phyloP scores from a whole-genome alignment of 2,329 filamentous ascomycete genomes.

The Claviceps purpurea region DNA sequence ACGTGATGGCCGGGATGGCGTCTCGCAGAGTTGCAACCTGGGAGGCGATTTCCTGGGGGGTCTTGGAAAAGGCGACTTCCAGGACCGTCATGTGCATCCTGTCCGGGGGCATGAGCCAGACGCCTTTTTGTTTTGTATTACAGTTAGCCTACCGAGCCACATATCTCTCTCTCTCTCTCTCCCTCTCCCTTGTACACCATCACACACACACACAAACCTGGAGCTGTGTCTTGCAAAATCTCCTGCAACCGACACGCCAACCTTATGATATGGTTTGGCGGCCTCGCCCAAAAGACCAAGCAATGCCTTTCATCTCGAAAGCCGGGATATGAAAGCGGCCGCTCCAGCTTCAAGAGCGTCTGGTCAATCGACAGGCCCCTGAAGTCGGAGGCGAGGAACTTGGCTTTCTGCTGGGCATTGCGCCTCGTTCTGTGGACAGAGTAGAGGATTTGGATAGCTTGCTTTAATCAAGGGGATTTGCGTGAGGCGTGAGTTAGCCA shows the following conservation, averaged over 20 bases:
- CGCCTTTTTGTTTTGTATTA: slow-evolving; percentile 30
- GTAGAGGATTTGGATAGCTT: slow-evolving; percentile 59
- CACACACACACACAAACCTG: slow-evolving; percentile 40
- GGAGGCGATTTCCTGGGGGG: slow-evolving; percentile 50
- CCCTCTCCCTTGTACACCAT: not conserved
- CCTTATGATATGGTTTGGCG: slow-evolving; percentile 55
- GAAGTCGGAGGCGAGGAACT: slow-evolving; percentile 57
- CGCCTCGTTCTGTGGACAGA: slow-evolving; percentile 58
- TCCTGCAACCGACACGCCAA: slow-evolving; percentile 58
- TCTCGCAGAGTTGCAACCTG: slow-evolving; percentile 46
- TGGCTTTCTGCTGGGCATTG: slow-evolving; percentile 61
- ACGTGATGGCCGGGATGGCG: slow-evolving; percentile 45
- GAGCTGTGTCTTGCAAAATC: slow-evolving; percentile 48
- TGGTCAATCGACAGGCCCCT: slow-evolving; percentile 61
- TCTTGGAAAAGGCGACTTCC: slow-evolving; percentile 72
- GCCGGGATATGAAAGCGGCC: slow-evolving; percentile 48
- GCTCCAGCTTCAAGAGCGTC: slow-evolving; percentile 56
- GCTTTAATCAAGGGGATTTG: slow-evolving; percentile 24
- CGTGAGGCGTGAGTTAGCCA: not conserved
- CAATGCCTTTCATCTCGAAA: slow-evolving; percentile 70
- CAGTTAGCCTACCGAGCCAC: not conserved
- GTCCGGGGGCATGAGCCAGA: slow-evolving; percentile 76
- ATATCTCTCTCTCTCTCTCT: not conserved
- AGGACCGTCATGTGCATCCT: slow-evolving; percentile 75
- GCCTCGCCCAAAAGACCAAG: slow-evolving; percentile 78